Base-by-base conservation (phyloP, 805 yeast species). In the Debaryomyces maramus region DNA sequence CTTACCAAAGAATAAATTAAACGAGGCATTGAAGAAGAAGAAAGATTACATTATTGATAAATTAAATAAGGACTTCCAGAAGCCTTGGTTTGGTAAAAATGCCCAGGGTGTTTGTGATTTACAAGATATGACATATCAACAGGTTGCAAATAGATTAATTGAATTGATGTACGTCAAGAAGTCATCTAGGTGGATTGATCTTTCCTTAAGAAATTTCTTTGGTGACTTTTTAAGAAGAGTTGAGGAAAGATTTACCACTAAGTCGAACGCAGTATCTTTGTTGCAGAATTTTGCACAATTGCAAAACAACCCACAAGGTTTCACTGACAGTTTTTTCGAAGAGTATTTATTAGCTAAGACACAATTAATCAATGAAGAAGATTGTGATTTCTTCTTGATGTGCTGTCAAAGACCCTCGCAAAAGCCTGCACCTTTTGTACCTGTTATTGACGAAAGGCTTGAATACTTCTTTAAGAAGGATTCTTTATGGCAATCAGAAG, bases 401-500 rank as follows among this genome's bases (percentile, higher is more conserved):
- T 74, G 84, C 56, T 87, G 96, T 62, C 75, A 81, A 50, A 81
- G 81, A 59, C 96, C 96, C 53, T 58, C 69, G 45, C 97, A 91
- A 72, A 93, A 93, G 72, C 99, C 99, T 23, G 97, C 89, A 61
- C 99, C 99, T 48, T 93, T 93, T 54, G 90, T 93, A 54, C 99
- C 99, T 37, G 85, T 88, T 15, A 77, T 93, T 63, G 96, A 93
- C 61, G 95, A 88, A 51, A 85, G 88, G 73, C 88, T 93, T 57
- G 97, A 93, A 67, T 82, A 84, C 60, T 93, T 86, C 79, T 93
- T 93, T 81, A 93, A 93, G 81, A 93, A 93, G 74, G 99, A 93
- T 68, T 91, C 98, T 21, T 77, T 93, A 64, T 93, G 99, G 99
- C 99, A 93, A 77, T 86, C 96, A 17, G 98, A 93, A 75, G 91